phyloP scores from a whole-genome alignment of 2,329 filamentous ascomycete genomes.

The Knufia petricola region DNA sequence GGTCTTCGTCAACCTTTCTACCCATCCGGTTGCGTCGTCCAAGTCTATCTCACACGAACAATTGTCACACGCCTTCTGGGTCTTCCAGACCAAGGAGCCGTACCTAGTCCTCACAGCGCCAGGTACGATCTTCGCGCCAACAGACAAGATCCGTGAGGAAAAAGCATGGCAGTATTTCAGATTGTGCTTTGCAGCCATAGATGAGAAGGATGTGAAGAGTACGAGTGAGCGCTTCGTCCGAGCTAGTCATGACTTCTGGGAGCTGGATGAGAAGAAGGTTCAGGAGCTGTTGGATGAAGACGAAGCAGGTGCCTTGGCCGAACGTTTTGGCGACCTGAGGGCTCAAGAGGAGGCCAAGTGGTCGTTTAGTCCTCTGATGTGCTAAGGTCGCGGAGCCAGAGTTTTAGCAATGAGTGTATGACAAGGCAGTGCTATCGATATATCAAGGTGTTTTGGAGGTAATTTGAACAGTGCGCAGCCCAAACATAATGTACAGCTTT shows the following conservation, averaged over 20 bases:
- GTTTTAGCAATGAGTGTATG: too few relatives aligned
- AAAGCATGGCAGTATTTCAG: constrained; percentile 64
- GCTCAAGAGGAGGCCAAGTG: neutral
- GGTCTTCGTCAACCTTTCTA: constrained; percentile 53
- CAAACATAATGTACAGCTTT: too few relatives aligned
- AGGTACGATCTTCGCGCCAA: constrained; percentile 64
- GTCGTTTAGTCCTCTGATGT: constrained; percentile 1
- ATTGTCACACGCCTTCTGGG: constrained; percentile 58
- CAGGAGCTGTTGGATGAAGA: constrained; percentile 48
- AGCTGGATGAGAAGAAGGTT: constrained; percentile 55
- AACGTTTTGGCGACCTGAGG: neutral
- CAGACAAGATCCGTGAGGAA: constrained; percentile 45
- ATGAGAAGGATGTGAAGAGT: constrained; percentile 56
- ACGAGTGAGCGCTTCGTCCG: constrained; percentile 57
- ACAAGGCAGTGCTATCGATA: too few relatives aligned
- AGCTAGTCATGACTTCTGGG: constrained; percentile 67
- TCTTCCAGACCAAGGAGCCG: constrained; percentile 60
- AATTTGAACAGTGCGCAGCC: too few relatives aligned
- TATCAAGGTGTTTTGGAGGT: too few relatives aligned
- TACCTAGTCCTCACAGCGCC: constrained; percentile 61
- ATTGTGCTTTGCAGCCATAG: constrained; percentile 76
- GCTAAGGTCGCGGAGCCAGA: too few relatives aligned
- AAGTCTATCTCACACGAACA: constrained; percentile 56
- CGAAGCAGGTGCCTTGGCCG: constrained; percentile 2
- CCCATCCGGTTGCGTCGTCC: constrained; percentile 54